Base-by-base conservation (phyloP, 2,329 filamentous ascomycete species). In the Corinectria fuckeliana region DNA sequence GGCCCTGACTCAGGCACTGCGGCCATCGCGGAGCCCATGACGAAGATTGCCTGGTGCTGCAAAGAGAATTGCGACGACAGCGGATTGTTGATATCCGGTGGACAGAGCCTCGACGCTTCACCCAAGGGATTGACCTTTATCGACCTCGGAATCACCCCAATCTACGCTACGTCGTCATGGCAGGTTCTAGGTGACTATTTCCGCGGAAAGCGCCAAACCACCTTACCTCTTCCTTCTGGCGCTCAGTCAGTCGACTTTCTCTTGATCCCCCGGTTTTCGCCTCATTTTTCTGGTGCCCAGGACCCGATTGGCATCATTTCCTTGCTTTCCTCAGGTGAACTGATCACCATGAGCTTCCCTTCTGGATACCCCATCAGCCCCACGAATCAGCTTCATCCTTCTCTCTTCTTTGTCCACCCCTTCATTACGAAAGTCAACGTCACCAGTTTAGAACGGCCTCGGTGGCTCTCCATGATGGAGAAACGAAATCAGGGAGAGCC, bases 21-120 rank as follows among this genome's bases (percentile, higher is more conserved):
- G 39, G 82, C 82, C 14, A 76, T 89, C 13, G 89, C 91, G 61
- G 89, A 91, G 55, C 92, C 92, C 0, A 90, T 94, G 60, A 86
- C 87, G 61, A 88, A 88, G 62, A 87, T 98, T 56, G 85, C 88
- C 1, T 99, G 95, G 95, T 99, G 95, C 77, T 94, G 92, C 57
- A 97, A 97, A 74, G 84, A 89, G 60, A 96, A 98, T 71, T 90
- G 93, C 0, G 95, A 99, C 70, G 94, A 99, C 70, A 98, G 93
- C 16, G 94, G 89, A 2, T 81, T 99, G 21, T 78, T 99, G 36
- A 84, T 99, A 55, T 91, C 93, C 2, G 95, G 95, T 26, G 95
- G 95, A 4, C 85, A 90, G 61, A 81, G 85, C 2, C 83, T 85
- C 0, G 88, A 89, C 16, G 83, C 87, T 36, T 81, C 86, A 4